Conservation (phyloP, 768 basidiomycete genomes). For the Collybia sordida region DNA sequence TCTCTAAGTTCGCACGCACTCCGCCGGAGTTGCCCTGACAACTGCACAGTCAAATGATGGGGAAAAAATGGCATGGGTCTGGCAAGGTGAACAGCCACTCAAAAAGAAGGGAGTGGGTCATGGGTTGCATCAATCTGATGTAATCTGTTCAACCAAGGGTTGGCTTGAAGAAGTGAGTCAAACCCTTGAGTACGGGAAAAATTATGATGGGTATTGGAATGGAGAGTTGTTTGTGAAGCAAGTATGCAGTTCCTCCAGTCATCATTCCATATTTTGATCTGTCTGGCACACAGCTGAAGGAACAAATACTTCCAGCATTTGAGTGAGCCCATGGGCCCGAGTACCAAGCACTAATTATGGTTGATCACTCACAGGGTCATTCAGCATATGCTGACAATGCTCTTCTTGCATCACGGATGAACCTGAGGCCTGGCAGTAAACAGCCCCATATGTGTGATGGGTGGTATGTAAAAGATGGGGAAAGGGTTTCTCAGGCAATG, state of each 20-base stretch:
- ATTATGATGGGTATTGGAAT: slow-evolving; percentile 39
- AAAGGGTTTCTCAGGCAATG: slow-evolving; percentile 3
- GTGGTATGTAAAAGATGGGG: slow-evolving; percentile 1
- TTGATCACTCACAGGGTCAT: too few relatives aligned
- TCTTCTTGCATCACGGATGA: too few relatives aligned
- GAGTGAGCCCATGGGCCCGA: too few relatives aligned
- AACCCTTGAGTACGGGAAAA: slow-evolving; percentile 40
- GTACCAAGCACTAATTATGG: too few relatives aligned
- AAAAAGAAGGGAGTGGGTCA: slow-evolving; percentile 4
- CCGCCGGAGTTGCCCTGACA: too few relatives aligned
- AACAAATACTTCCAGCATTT: too few relatives aligned
- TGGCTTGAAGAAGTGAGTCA: slow-evolving; percentile 19
- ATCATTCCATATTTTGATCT: too few relatives aligned
- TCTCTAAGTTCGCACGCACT: too few relatives aligned
- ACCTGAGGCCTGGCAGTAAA: too few relatives aligned
- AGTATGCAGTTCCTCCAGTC: too few relatives aligned
- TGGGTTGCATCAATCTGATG: slow-evolving; percentile 4
- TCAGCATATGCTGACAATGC: too few relatives aligned
- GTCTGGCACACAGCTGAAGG: too few relatives aligned
- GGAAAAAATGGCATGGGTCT: slow-evolving; percentile 23
- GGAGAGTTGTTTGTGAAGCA: slow-evolving; percentile 24
- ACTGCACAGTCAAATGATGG: slow-evolving; percentile 34
- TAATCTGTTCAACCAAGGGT: slow-evolving; percentile 1
- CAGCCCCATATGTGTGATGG: slow-evolving; percentile 6
- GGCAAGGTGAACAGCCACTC: slow-evolving; percentile 7